Conservation (phyloP, 768 basidiomycete species). For the Obba rivulosa region DNA sequence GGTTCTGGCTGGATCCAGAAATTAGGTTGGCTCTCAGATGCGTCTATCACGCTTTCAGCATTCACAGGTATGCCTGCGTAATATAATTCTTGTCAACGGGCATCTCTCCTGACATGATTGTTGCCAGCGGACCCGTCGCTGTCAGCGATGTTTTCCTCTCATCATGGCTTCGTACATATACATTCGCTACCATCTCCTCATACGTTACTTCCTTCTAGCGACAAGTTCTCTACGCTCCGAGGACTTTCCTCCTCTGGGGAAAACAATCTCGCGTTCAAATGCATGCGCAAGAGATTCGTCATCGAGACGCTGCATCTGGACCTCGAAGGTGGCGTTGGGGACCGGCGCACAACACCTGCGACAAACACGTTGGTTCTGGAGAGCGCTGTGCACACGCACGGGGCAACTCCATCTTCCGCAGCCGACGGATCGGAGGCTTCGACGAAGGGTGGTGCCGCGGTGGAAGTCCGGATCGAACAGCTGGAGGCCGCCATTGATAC, state of each 20-base stretch:
- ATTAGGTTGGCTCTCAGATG: conserved; percentile 77
- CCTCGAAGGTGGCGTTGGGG: conserved; percentile 78
- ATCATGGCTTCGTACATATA: conserved; percentile 82
- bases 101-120: background rate
- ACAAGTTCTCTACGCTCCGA: conserved; percentile 78
- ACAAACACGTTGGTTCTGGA: conserved; percentile 20
- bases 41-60: conserved; percentile 64
- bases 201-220: conserved; percentile 71
- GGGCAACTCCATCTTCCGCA: background rate
- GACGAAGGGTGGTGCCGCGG: conserved; percentile 25
- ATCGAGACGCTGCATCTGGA: conserved; percentile 91
- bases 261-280: conserved; percentile 94
- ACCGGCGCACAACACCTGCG: conserved; percentile 60
- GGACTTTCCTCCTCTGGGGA: conserved; percentile 77
- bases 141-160: conserved; percentile 66
- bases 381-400: conserved; percentile 9
- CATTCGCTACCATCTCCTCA: conserved; percentile 72
- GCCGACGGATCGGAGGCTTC: conserved; percentile 5
- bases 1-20: conserved; percentile 71
- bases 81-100: background rate
- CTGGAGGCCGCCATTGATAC: conserved; percentile 2
- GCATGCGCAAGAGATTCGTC: conserved; percentile 79
- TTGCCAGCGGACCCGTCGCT: conserved; percentile 71
- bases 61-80: conserved; percentile 59
- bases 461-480: conserved; percentile 42